Base-by-base conservation (phyloP, 257 asterid species). In the Solanum corneliomulleri region DNA sequence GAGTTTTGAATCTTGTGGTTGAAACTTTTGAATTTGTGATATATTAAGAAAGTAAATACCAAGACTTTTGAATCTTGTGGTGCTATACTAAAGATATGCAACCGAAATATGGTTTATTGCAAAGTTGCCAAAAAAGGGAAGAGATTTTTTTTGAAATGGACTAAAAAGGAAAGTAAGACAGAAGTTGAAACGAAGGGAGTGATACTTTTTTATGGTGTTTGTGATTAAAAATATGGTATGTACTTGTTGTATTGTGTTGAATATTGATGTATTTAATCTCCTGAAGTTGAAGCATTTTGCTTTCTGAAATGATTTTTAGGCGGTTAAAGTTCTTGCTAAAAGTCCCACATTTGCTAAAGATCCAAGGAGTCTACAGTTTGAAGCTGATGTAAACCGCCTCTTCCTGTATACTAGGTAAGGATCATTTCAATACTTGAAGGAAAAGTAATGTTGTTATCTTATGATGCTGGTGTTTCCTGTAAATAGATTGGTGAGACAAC, bases 261-360 rank as follows among this genome's bases (percentile, higher is more conserved):
- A 44, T 77, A 8, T 44, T 44, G 58, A 44, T 44, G 14, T 15
- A 77, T n/a, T 44, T 77, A 27, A 42, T 14, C 37, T 77, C 83
- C 39, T 77, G 62, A 77, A 72, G 27, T 76, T 80, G 66, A 80
- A 49, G 68, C 23, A 41, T 23, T 76, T 37, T 72, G 23, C 29
- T 76, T 86, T 49, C 49, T 35, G 84, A 35, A 9, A 33, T 18
- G 44, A 58, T 71, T 87, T 86, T 90, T 89, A 97, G 99, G 99
- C 94, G 52, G 96, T 95, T 75, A 94, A 94, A 83, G 98, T 94
- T 92, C 93, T 97, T 85, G 98, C 97, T 81, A 97, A 93, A 95
- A 95, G 98, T 90, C 93, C 98, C 62, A 92, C 96, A 37, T 93
- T 94, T 88, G 96, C 97, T 81, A 93, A 82, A 86, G 91, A 91